Evolutionary conservation across 306 rosid genomes (phyloP).

Genomic region (Inga leiocalycina): DNA sequence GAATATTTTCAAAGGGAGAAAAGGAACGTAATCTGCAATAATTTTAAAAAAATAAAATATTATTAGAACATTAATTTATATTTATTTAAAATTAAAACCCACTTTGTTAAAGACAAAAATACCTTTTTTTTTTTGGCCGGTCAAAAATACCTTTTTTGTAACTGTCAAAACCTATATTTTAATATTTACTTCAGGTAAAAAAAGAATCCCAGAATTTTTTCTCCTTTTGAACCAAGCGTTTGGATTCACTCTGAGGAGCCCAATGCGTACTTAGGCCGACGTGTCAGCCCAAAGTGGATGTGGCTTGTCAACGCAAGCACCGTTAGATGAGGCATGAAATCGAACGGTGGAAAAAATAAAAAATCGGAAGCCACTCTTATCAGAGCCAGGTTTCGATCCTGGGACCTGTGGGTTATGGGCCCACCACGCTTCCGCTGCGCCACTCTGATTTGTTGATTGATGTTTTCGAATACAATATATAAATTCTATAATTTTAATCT

Average conservation of each 20-base stretch:
- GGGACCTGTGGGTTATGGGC: conserved; percentile 74
- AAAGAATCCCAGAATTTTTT: not conserved
- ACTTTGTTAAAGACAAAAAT: not conserved
- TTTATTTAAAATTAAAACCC: not conserved
- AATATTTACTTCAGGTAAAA: no score
- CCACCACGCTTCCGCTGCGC: conserved; percentile 41
- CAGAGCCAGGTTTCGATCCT: conserved; percentile 67
- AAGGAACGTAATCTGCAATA: not conserved
- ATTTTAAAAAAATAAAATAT: no score
- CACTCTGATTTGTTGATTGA: conserved; percentile 22
- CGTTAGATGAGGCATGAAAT: not conserved
- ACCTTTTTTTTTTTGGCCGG: no score
- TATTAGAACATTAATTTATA: no score
- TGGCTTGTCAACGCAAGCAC: not conserved
- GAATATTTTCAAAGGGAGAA: not conserved
- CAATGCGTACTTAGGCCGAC: not conserved
- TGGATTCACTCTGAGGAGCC: not conserved
- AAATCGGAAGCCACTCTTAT: conserved; percentile 30
- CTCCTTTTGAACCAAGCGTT: no score
- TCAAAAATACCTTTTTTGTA: no score
- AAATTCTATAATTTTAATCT: not conserved
- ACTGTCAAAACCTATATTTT: not conserved
- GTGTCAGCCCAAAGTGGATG: not conserved
- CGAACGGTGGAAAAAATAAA: not conserved
- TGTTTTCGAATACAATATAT: not conserved